A percentile compares a stretch with the other conserved stretches of the same genome.
These are phyloP conservation scores for Sporothrix phasma DNA, from an alignment of 2,329 filamentous ascomycete genomes.

Conservation along the genomic window DNA sequence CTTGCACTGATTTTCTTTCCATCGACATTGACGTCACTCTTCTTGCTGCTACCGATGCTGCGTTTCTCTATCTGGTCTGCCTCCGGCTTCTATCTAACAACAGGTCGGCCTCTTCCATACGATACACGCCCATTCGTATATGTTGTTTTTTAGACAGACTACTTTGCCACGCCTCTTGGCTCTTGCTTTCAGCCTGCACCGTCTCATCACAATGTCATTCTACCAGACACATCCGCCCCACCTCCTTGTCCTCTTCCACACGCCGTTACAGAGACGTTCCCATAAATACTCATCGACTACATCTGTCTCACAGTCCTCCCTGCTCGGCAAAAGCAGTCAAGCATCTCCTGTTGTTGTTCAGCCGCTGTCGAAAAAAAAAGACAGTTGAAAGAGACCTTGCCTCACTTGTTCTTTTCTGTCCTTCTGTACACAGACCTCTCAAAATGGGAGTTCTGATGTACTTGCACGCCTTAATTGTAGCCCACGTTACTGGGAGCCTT, in stretches of 20 bases:
- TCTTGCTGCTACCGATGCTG: background rate
- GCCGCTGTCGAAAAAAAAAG: no score
- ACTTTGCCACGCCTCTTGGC: background rate
- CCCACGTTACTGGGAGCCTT: background rate
- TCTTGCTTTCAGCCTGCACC: background rate
- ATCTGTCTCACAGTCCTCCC: constrained; percentile 5
- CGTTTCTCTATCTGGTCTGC: background rate
- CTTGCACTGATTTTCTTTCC: background rate
- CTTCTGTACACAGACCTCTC: background rate
- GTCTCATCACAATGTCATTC: background rate
- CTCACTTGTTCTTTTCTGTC: background rate
- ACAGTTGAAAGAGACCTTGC: background rate
- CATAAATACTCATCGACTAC: constrained; percentile 9
- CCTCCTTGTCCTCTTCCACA: background rate
- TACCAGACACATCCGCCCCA: background rate
- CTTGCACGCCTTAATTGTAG: background rate
- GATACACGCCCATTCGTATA: no score
- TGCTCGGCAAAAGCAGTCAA: background rate
- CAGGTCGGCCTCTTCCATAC: no score
- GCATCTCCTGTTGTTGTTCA: background rate
- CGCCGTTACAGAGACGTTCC: background rate
- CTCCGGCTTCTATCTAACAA: no score
- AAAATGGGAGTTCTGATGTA: background rate
- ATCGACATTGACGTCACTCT: background rate
- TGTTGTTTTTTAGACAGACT: background rate